Evolutionary conservation across 2,329 filamentous ascomycete species (phyloP), one percentile per base, ranked within the genome.

Genomic region (Neospermospora avenae): DNA sequence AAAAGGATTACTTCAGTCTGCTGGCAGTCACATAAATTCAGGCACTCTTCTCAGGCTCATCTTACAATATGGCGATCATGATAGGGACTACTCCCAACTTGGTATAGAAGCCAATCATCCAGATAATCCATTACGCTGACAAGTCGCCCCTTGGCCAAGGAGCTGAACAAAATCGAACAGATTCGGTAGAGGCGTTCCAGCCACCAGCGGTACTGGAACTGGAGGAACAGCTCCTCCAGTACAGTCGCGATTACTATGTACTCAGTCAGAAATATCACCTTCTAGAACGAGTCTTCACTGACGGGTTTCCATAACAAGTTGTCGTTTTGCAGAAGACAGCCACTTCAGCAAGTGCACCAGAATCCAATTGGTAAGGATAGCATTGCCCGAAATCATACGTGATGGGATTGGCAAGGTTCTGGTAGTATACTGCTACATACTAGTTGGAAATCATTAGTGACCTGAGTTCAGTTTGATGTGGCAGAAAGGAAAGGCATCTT

Each of bases 261-360:
- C 11, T 20, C n/a, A 28, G 18, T 31, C n/a, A 51, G 22, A 28
- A 11, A 2, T 16, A 2, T n/a, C 6, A 11, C 16, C 10, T 41
- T 28, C n/a, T 25, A 37, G 3, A 4, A 10, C 16, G 4, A 14
- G n/a, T 31, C 41, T n/a, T 41, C n/a, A 28, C 55, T 48, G 14
- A 57, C 55, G 44, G 42, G 37, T 57, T 46, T 20, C 48, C 37
- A 31, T 37, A 48, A 28, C 42, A 57, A 7, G 41, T 45, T 20
- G 44, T 18, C n/a, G 55, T 24, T 16, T 49, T 57, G 44, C 55
- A 57, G 31, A 48, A 57, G 13, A 49, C 55, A 20, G 55, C 55
- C 1, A 57, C 18, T 42, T 49, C 14, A 4, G 55, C 55, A 6
- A 35, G 24, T 2, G 28, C 28, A 10, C 55, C 55, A 2, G 42